phyloP scores from a whole-genome alignment of 2,329 filamentous ascomycete species.

The Aureobasidium subglaciale region DNA sequence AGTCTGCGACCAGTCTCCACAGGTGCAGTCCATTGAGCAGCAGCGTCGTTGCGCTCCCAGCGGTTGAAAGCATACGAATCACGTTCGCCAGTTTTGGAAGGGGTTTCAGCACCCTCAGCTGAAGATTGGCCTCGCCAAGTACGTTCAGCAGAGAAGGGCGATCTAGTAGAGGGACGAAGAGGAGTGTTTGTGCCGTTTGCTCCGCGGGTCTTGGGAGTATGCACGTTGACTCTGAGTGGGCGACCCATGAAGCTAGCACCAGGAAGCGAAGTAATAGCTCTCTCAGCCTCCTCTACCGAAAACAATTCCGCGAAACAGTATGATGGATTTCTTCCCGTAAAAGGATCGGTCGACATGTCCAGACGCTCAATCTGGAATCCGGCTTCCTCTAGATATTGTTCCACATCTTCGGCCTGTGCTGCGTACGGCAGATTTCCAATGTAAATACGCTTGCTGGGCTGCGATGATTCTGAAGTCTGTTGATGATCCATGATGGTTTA shows the following conservation, averaged over 20 bases:
- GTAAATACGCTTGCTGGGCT: constrained; percentile 32
- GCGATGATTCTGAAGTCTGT: background rate
- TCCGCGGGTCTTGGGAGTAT: constrained; percentile 17
- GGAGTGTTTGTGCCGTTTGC: constrained; percentile 5
- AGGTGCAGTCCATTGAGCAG: constrained; percentile 26
- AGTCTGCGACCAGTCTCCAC: constrained; percentile 36
- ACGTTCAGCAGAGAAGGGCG: background rate
- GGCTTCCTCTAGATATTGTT: constrained; percentile 39
- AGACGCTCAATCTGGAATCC: constrained; percentile 44
- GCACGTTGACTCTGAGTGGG: constrained; percentile 52
- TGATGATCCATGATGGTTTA: constrained; percentile 1
- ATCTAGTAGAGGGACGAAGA: background rate
- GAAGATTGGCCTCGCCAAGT: background rate
- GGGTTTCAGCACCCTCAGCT: background rate
- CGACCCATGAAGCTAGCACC: constrained; percentile 51
- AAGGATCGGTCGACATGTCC: constrained; percentile 62
- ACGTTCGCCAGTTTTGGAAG: background rate
- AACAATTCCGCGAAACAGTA: constrained; percentile 68
- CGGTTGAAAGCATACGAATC: constrained; percentile 30
- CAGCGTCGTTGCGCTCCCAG: constrained; percentile 36
- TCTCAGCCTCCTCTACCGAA: constrained; percentile 49
- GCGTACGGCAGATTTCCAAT: constrained; percentile 50
- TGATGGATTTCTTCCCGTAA: constrained; percentile 61
- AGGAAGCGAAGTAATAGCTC: constrained; percentile 51
- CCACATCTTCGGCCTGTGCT: constrained; percentile 45